phyloP scores from a whole-genome alignment of 2,329 filamentous ascomycete species.

The Fusarium floridanum region DNA sequence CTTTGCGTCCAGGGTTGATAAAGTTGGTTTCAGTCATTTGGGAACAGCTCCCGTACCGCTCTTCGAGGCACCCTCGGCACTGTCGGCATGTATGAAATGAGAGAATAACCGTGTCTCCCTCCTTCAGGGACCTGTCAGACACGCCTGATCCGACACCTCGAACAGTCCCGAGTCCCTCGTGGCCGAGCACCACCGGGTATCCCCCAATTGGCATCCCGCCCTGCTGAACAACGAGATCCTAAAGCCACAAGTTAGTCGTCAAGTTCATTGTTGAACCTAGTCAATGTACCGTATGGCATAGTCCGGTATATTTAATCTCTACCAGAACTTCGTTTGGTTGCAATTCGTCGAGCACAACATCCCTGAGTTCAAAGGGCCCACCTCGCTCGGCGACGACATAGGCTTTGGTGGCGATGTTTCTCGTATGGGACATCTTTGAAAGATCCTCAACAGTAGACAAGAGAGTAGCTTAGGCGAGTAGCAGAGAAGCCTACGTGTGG shows the following conservation, averaged over 20 bases:
- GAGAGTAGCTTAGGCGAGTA: neutral
- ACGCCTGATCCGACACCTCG: neutral
- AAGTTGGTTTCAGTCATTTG: neutral
- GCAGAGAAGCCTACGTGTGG: neutral
- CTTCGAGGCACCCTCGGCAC: neutral
- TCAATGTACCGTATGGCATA: neutral
- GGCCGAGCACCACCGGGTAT: neutral
- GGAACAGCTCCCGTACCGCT: neutral
- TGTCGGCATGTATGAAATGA: neutral
- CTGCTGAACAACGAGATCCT: neutral
- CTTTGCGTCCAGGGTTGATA: neutral
- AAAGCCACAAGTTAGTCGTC: neutral
- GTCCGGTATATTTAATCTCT: neutral
- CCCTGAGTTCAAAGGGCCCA: neutral
- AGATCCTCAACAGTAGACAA: neutral
- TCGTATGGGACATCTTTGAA: neutral
- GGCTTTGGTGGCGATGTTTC: neutral
- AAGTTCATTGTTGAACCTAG: neutral
- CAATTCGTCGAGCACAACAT: neutral
- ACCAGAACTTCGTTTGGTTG: neutral
- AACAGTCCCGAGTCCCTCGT: neutral
- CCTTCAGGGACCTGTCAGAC: neutral
- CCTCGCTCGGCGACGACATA: neutral
- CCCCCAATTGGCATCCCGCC: neutral
- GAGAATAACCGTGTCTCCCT: neutral